Percentiles rank a stretch among this genome's conserved stretches.
phyloP scores from a whole-genome alignment of 1,139 yeast species.

The Debaryomycetaceae sp. region DNA sequence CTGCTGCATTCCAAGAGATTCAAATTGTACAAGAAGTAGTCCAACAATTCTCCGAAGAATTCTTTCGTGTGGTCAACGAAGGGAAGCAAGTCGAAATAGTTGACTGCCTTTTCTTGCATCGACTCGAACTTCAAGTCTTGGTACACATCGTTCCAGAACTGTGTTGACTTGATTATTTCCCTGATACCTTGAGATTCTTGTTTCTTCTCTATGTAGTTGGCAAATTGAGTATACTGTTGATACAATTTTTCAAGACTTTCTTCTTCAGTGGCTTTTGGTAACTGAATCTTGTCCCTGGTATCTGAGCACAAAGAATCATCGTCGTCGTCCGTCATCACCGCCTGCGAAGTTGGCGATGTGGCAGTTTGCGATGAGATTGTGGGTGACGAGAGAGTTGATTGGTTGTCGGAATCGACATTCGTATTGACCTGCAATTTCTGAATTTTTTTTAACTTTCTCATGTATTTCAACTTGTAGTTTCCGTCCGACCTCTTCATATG shows the following conservation, averaged over 20 bases:
- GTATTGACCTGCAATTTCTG: neutral
- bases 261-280: neutral
- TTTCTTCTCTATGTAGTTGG: neutral
- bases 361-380: neutral
- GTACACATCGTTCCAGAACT: slow-evolving; percentile 33
- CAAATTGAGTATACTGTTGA: neutral
- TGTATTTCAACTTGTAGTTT: slow-evolving; percentile 14
- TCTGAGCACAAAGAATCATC: neutral
- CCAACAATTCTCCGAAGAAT: slow-evolving; percentile 28
- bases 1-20: slow-evolving; percentile 13
- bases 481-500: slow-evolving; percentile 4
- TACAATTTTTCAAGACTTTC: neutral
- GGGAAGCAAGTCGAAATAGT: slow-evolving; percentile 29
- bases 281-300: neutral
- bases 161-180: slow-evolving; percentile 12
- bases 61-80: slow-evolving; percentile 19
- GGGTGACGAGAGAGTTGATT: neutral
- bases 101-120: slow-evolving; percentile 14
- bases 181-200: neutral
- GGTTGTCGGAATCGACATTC: neutral
- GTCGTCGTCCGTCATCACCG: neutral
- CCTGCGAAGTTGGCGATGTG: neutral
- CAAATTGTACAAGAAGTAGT: slow-evolving; percentile 25
- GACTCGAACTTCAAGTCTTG: slow-evolving; percentile 29
- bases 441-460: slow-evolving; percentile 8